These are phyloP conservation scores for Cornus florida DNA, from an alignment of 148 eudicot genomes.

Conservation along the genomic window DNA sequence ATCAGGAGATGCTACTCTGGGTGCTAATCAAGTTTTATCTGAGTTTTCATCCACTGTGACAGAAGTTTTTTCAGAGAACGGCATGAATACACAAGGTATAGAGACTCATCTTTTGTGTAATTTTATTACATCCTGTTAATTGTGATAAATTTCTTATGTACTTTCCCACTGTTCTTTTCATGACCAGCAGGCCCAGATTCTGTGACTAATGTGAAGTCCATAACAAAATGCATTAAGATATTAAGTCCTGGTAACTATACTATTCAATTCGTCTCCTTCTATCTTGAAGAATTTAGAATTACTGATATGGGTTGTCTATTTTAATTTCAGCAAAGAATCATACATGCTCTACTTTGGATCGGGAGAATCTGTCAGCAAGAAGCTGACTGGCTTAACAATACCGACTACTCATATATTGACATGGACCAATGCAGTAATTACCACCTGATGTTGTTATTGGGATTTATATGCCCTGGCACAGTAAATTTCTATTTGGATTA, in stretches of 20 bases:
- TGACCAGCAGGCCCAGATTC: constrained; percentile 53
- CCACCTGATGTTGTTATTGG: background rate
- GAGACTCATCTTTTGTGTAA: background rate
- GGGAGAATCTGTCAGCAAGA: constrained; percentile 22
- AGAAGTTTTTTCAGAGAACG: constrained; percentile 50
- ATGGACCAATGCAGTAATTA: background rate
- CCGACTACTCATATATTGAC: constrained; percentile 20
- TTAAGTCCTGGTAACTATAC: constrained; percentile 68
- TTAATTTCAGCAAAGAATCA: constrained; percentile 50
- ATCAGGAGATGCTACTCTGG: constrained; percentile 25
- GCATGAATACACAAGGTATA: constrained; percentile 39
- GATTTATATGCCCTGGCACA: too few species aligned
- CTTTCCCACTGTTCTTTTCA: constrained; percentile 14
- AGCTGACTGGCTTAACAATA: constrained; percentile 18
- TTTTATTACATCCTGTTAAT: background rate
- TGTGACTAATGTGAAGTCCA: constrained; percentile 61
- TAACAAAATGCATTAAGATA: constrained; percentile 60
- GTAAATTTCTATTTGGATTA: too few species aligned
- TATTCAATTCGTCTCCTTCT: background rate
- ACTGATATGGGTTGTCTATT: constrained; percentile 2
- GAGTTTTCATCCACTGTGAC: constrained; percentile 43
- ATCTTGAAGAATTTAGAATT: background rate
- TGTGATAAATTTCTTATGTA: background rate
- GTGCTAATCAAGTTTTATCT: constrained; percentile 37
- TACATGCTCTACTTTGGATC: constrained; percentile 20